Conservation (phyloP, 306 rosid species). For the Carpinus viminea region DNA sequence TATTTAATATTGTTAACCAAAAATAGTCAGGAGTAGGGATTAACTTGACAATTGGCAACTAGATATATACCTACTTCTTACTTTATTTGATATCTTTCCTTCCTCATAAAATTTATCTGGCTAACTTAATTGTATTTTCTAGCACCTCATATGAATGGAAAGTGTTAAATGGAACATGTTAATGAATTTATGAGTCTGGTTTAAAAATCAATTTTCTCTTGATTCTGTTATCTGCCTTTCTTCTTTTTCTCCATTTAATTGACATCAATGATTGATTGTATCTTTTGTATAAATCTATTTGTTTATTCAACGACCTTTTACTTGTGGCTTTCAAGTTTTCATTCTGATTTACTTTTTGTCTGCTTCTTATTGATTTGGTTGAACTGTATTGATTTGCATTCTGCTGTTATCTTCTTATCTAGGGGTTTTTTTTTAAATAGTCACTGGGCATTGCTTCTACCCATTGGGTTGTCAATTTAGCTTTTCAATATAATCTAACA, state of each 20-base stretch:
- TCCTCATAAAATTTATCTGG: not conserved
- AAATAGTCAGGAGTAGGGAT: not conserved
- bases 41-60: not conserved
- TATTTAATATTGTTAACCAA: not conserved
- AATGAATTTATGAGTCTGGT: not conserved
- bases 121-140: not conserved
- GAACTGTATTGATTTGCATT: not conserved
- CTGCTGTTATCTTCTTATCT: not conserved
- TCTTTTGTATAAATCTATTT: not conserved
- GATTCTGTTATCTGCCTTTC: conserved; percentile 13
- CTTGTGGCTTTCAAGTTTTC: not conserved
- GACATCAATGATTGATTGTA: not conserved
- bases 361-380: not conserved
- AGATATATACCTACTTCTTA: not conserved
- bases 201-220: conserved; percentile 4
- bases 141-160: not conserved
- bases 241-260: not conserved
- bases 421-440: not conserved
- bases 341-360: not conserved
- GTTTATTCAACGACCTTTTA: not conserved
- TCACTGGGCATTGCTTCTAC: conserved; percentile 17
- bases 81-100: not conserved
- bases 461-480: not conserved
- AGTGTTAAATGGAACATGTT: not conserved
- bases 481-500: conserved; percentile 26